Conservation (phyloP, 1,284 basidiomycete species). For the Cutaneotrichosporon sp. region DNA sequence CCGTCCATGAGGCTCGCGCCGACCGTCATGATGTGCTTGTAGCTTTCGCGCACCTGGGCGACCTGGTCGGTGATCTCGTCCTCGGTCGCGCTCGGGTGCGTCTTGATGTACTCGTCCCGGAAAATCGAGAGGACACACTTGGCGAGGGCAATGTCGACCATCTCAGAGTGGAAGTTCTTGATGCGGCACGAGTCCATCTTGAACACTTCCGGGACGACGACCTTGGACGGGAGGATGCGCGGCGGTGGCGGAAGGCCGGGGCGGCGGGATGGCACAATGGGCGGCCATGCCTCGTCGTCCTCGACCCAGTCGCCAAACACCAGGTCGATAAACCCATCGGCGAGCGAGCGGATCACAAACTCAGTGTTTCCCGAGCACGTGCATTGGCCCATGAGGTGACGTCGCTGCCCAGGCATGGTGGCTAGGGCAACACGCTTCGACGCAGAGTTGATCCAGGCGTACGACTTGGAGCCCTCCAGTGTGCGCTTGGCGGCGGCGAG, state of each 20-base stretch:
- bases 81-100: conserved; percentile 71
- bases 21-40: conserved; percentile 29
- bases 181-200: conserved; percentile 78
- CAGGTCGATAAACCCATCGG: conserved; percentile 68
- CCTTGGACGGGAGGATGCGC: conserved; percentile 53
- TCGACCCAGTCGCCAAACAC: conserved; percentile 56
- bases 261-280: conserved; percentile 38
- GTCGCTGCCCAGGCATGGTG: conserved; percentile 27
- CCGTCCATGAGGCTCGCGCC: conserved; percentile 17
- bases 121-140: conserved; percentile 62
- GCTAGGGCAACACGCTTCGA: conserved; percentile 37
- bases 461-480: conserved; percentile 35
- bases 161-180: conserved; percentile 62
- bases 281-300: conserved; percentile 48
- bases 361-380: conserved; percentile 30
- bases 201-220: conserved; percentile 68
- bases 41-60: conserved; percentile 41
- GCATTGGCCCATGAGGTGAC: conserved; percentile 37
- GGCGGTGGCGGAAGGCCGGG: conserved; percentile 47
- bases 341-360: conserved; percentile 56
- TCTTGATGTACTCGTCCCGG: conserved; percentile 15
- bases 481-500: conserved; percentile 29
- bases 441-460: conserved; percentile 40
- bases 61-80: conserved; percentile 59
- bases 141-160: conserved; percentile 69